Conservation (phyloP, 2,329 filamentous ascomycete species). For the Sordariomycetes sp. region DNA sequence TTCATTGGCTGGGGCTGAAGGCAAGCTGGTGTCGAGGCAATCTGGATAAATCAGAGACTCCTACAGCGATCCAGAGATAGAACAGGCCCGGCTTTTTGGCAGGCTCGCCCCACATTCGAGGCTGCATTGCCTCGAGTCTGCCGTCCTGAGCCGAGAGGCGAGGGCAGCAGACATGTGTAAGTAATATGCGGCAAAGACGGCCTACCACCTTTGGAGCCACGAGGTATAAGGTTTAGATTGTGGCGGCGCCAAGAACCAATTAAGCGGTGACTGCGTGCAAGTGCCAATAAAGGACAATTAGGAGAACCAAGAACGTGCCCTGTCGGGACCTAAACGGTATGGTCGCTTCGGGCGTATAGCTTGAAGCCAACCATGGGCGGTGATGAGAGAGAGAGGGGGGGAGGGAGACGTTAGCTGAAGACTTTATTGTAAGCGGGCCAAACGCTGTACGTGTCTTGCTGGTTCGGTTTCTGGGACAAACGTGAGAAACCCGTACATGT, state of each 20-base stretch:
- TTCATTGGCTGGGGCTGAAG: neutral
- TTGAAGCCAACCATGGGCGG: neutral
- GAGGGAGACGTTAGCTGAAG: no score
- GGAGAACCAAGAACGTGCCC: neutral
- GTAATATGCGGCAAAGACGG: neutral
- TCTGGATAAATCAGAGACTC: conserved; percentile 7
- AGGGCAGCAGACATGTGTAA: neutral
- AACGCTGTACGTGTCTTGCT: neutral
- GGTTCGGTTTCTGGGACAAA: neutral
- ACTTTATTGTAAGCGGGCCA: neutral
- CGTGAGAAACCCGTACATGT: neutral
- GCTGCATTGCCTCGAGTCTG: neutral
- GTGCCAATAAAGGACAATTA: neutral
- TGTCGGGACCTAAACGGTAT: neutral
- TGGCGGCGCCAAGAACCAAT: neutral
- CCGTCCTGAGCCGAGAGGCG: neutral
- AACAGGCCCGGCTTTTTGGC: conserved; percentile 1
- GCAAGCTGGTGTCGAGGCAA: conserved; percentile 7
- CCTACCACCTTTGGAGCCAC: neutral
- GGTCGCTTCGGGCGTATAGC: neutral
- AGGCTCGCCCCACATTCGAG: conserved; percentile 3
- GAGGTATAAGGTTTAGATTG: neutral
- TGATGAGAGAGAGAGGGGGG: neutral
- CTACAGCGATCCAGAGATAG: neutral
- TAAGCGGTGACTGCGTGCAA: neutral